Base-by-base conservation (phyloP, 139 green algal genomes). In the Pedinophyceae sp. region DNA sequence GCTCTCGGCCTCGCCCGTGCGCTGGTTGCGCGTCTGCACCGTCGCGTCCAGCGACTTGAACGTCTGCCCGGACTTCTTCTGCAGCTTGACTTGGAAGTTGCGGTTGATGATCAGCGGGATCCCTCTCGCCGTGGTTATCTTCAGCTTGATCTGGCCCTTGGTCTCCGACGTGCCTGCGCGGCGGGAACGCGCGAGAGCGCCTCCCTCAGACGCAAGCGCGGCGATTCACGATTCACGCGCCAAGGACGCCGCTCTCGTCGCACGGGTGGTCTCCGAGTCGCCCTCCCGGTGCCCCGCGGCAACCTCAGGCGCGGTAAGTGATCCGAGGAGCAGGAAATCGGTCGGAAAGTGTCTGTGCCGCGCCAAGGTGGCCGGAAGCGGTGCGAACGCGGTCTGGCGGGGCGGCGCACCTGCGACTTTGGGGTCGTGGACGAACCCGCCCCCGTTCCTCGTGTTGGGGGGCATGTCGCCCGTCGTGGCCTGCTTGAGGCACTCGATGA, bases 401-500 rank as follows among this genome's bases (percentile, higher is more conserved):
- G n/a, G n/a, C n/a, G n/a, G n/a, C n/a, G n/a, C n/a, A n/a, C n/a
- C n/a, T n/a, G n/a, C n/a, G n/a, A n/a, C 77, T 64, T 93, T 91
- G 2, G 85, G 85, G 52, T 94, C 89, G 62, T 95, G 85, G 20
- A 97, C 80, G 66, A 96, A 97, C 60, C 62, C 80, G 59, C 94
- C 78, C 0, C 89, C 86, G 20, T 59, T 74, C 16, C 74, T 69
- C 0, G 76, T 81, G 73, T 94, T 96, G 29, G 91, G 91, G 15
- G 91, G 91, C 53, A 98, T 69, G 58, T 90, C 81, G 2, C 91
- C 91, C 3, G 91, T 96, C 59, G 73, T 89, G 0, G 86, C 88
- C 64, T 89, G 78, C 54, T 93, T 93, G 22, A 98, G 67, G 65
- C 85, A 96, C 67, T 98, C 91, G 29, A 98, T 98, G n/a, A 98